Base-by-base conservation (phyloP, 208 protist genomes). In the Leishmania tarentolae region DNA sequence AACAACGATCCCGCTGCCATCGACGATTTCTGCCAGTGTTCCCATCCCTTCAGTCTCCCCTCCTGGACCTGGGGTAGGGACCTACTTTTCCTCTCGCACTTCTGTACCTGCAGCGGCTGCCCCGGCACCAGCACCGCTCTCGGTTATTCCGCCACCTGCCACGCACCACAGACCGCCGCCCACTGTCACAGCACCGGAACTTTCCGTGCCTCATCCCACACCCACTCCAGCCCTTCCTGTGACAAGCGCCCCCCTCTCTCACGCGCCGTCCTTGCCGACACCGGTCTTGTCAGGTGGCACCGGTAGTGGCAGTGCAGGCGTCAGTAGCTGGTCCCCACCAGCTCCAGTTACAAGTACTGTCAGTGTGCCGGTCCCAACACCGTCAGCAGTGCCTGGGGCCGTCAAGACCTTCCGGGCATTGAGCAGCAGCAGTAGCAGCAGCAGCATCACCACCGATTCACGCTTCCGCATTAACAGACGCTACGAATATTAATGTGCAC, bases 391-490 rank as follows among this genome's bases (percentile, higher is more conserved):
- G 68, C 59, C 56, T 47, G 72, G 17, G 8, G 66, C 61, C 8
- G 81, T 85, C 13, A 66, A 46, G 46, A 37, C 53, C 50, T 84
- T 84, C 40, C 47, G 31, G 35, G 42, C 37, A 6, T 56, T 73
- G 52, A 85, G 78, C 75, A 88, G 85, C 78, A 81, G 77, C 47
- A 65, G 69, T 47, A 84, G 77, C 50, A 87, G 84, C 56, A 79
- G 72, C 68, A 76, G 66, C 24, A 84, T 68, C 56, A 80, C 53
- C 28, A 80, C 53, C 28, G 76, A 24, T 52, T 80, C 52, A 1
- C 53, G 69, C 19, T 72, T 76, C 37, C 59, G 75, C 47, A 28
- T 73, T 28, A 68, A 46, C 17, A 76, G 81, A 4, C 47, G 76
- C 8, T 85, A 80, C 71, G 70, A 72, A 24, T 84, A 72, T 44